Evolutionary conservation across 768 basidiomycete genomes (phyloP), one percentile per base, ranked within the genome.

Genomic region (Podaxis pistillaris): DNA sequence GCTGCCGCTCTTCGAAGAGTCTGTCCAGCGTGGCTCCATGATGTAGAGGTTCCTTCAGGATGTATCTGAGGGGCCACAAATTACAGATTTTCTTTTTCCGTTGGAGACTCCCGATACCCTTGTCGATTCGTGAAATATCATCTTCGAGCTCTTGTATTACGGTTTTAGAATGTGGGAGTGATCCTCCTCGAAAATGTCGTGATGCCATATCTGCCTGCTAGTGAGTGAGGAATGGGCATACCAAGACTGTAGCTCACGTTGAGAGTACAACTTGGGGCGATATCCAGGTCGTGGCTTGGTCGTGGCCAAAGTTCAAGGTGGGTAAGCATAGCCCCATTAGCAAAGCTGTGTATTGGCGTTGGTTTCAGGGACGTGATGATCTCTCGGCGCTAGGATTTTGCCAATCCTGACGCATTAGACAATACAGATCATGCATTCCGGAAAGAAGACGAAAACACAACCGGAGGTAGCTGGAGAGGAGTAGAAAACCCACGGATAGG

Each of bases 31-130:
- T 55, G 36, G 54, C 54, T 9, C 54, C 54, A 15, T 55, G 54
- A 13, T 38, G 22, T 12, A 55, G 54, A 40, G 54, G 54, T 40
- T 55, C 54, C n/a, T 55, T 55, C 17, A 55, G 54, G 22, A 55
- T 55, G 19, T 55, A 12, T 40, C 19, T 55, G 37, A 50, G 9
- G 49, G 22, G 49, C 26, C 19, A 55, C 19, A 19, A 24, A 3
- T 37, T 41, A 22, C 17, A n/a, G 24, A 38, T 11, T 24, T 15
- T 9, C 54, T 40, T 55, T 19, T 40, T 40, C 6, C 36, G 9
- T 15, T 24, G 54, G 37, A 55, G 54, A 8, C 8, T 40, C n/a
- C 22, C 3, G 36, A 55, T 24, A 8, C 54, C 54, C 37, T 55
- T n/a, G 36, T 55, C 54, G 36, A 55, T 55, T 37, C 54, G 38